Evolutionary conservation across 768 basidiomycete genomes (phyloP), one percentile per base, ranked within the genome.

Genomic region (Collybiopsis confluens): DNA sequence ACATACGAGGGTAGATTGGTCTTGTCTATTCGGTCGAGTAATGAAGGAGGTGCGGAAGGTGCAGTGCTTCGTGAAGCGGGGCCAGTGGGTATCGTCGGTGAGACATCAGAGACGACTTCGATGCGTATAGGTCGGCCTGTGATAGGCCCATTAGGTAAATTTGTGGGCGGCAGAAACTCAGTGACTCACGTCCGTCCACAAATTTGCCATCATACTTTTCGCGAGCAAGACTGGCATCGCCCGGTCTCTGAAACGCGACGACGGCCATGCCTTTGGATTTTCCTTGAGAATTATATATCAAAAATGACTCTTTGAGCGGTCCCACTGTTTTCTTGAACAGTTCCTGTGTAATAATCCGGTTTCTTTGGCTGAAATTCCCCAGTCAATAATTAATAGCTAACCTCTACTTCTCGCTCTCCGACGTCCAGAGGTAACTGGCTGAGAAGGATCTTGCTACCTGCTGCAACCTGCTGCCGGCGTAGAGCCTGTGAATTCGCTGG

Each of bases 261-360:
- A 91, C 66, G 2, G 89, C 88, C 88, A 90, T 90, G 18, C 89
- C 89, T 62, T 88, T 90, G 42, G 88, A 86, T 51, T 74, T 76
- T 0, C 82, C 88, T 60, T 88, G 83, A 2, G 80, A 82, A 65
- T 90, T 91, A 71, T 87, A 86, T 16, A 90, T 77, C 60, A 90
- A 61, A 57, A 90, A 86, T 24, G 72, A 75, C 37, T 90, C 87
- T 63, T 76, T 83, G 55, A 90, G 65, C 0, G 88, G 86, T 3
- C 89, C 89, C 21, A 91, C 76, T 0, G 89, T 91, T 66, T 85
- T 89, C 57, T 71, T 77, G 66, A 91, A 90, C 48, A 91, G 71
- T 37, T 87, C 83, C 89, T 91, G 60, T 37, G n/a, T n/a, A n/a
- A n/a, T n/a, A n/a, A n/a, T 15, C 8, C 15, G n/a, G 13, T 20